Percentiles rank a stretch among this genome's conserved stretches.
These are phyloP conservation scores for Linanthus parryae DNA, from an alignment of 148 eudicot genomes.

Conservation along the genomic window DNA sequence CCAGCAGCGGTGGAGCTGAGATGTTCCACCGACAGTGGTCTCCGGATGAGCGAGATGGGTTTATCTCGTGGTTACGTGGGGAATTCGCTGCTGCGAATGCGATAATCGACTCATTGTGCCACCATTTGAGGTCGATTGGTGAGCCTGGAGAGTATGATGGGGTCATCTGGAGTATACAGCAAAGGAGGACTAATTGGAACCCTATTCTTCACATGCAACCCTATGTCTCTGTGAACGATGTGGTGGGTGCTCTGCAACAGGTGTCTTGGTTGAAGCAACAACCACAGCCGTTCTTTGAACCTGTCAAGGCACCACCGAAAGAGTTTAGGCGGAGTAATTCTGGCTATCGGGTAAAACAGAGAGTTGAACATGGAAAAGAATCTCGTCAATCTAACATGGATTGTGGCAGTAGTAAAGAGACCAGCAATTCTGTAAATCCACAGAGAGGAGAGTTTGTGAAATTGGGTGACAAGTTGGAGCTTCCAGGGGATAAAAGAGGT, in stretches of 20 bases:
- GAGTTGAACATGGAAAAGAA: constrained; percentile 23
- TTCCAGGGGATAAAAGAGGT: constrained; percentile 24
- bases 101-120: constrained; percentile 50
- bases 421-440: no score
- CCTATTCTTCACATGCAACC: constrained; percentile 61
- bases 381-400: constrained; percentile 5
- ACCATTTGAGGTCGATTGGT: constrained; percentile 33
- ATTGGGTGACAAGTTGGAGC: constrained; percentile 8
- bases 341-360: constrained; percentile 29
- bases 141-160: constrained; percentile 49
- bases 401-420: constrained; percentile 10
- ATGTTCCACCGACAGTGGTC: constrained; percentile 18
- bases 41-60: constrained; percentile 38
- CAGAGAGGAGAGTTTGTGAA: constrained; percentile 5
- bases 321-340: constrained; percentile 40
- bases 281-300: constrained; percentile 16
- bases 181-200: constrained; percentile 56
- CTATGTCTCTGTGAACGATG: constrained; percentile 42
- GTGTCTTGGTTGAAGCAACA: constrained; percentile 39
- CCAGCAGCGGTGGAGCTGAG: constrained; percentile 8
- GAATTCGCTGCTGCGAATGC: constrained; percentile 65
- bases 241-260: constrained; percentile 38
- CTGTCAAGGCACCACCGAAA: constrained; percentile 21
- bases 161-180: constrained; percentile 40
- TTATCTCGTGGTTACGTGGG: constrained; percentile 42